Percentiles rank a stretch among this genome's conserved stretches.
Evolutionary conservation across 306 rosid species (phyloP).

Genomic region (Betula pendula): DNA sequence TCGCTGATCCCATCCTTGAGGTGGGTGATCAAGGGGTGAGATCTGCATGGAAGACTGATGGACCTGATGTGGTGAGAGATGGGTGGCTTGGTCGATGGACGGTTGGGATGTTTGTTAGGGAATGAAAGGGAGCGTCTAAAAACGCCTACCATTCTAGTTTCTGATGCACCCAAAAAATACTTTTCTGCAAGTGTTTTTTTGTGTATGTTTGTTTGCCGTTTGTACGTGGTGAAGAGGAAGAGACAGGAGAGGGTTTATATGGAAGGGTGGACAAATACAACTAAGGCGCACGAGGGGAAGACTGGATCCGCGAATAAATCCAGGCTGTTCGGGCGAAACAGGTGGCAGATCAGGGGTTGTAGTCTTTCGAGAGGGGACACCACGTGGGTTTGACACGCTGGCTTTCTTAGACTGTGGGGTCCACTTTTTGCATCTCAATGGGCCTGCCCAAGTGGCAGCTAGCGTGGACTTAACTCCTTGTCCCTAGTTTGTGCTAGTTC

Average conservation of each 20-base stretch:
- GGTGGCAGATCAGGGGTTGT: conserved; percentile 5
- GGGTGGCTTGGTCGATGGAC: conserved; percentile 43
- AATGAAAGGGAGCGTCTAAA: conserved; percentile 78
- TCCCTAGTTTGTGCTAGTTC: too few relatives aligned
- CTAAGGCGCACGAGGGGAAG: conserved; percentile 20
- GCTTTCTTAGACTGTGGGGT: background rate
- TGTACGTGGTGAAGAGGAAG: conserved; percentile 1
- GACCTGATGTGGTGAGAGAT: conserved; percentile 77
- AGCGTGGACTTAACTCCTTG: too few relatives aligned
- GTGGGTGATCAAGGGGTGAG: conserved; percentile 80
- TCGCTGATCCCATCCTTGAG: conserved; percentile 54
- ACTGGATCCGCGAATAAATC: conserved; percentile 24
- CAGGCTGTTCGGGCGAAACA: conserved; percentile 35
- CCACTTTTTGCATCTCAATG: background rate
- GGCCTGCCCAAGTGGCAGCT: background rate
- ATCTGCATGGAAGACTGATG: conserved; percentile 86
- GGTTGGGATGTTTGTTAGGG: conserved; percentile 66
- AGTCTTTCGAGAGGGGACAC: conserved; percentile 26
- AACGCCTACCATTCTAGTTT: conserved; percentile 66
- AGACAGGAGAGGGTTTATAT: conserved; percentile 2
- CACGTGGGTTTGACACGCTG: conserved; percentile 50
- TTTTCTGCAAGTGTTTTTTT: background rate
- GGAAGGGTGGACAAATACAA: background rate
- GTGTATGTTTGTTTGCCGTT: too few relatives aligned
- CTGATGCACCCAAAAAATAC: too few relatives aligned